phyloP scores from a whole-genome alignment of 352 stramenopile genomes.

The Globisporangium cylindrosporum region DNA sequence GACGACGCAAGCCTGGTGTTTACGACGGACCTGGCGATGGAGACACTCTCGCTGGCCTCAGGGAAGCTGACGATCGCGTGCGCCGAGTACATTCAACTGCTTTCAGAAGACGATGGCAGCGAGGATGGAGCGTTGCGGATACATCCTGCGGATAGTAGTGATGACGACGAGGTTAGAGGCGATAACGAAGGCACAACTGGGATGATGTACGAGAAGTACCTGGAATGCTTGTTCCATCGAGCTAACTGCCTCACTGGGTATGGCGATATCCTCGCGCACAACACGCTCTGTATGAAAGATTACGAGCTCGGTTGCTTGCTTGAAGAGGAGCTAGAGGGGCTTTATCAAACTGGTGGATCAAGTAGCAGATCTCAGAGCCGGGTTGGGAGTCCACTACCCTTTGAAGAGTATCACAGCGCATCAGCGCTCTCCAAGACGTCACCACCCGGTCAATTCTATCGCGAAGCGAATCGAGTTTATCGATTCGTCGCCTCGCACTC shows the following conservation, averaged over 20 bases:
- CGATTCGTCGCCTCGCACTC: constrained; percentile 29
- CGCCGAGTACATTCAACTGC: constrained; percentile 18
- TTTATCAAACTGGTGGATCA: neutral
- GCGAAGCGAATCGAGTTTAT: constrained; percentile 54
- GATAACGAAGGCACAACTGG: neutral
- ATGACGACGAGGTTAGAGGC: neutral
- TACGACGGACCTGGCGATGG: constrained; percentile 46
- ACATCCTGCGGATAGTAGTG: constrained; percentile 2
- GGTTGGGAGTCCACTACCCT: neutral
- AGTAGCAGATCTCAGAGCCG: neutral
- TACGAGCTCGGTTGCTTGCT: constrained; percentile 51
- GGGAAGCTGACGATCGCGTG: constrained; percentile 48
- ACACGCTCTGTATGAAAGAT: constrained; percentile 30
- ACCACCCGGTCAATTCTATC: constrained; percentile 45
- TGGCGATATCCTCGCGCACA: constrained; percentile 50
- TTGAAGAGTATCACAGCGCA: constrained; percentile 5
- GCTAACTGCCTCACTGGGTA: constrained; percentile 52
- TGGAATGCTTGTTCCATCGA: constrained; percentile 43
- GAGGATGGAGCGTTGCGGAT: neutral
- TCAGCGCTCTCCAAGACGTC: constrained; percentile 41
- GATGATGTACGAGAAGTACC: constrained; percentile 37
- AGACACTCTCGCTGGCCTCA: constrained; percentile 61
- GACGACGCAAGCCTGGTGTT: constrained; percentile 30
- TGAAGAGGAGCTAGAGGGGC: constrained; percentile 35
- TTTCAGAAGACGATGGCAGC: neutral